Conservation (phyloP, 106 monocot genomes). For the Dioscorea alata region DNA sequence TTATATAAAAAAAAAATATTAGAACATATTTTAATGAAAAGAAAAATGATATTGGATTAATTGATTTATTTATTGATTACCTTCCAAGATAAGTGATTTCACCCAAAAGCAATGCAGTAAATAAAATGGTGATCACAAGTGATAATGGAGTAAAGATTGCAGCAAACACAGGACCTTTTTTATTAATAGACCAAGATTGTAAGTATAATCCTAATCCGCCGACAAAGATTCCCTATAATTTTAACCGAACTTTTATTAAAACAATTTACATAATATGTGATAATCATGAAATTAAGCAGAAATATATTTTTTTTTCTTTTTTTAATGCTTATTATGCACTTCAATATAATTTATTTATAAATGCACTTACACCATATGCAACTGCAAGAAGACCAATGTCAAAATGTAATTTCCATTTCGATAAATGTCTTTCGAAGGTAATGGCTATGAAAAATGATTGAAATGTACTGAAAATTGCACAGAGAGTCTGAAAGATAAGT, state of each 20-base stretch:
- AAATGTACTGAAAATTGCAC: no score
- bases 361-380: constrained; percentile 30
- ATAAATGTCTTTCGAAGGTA: constrained; percentile 33
- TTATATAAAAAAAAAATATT: neutral
- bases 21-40: neutral
- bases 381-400: constrained; percentile 37
- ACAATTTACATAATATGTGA: neutral
- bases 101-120: constrained; percentile 22
- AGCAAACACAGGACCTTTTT: constrained; percentile 37
- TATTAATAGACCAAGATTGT: constrained; percentile 42
- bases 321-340: neutral
- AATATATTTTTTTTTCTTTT: neutral
- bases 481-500: constrained; percentile 37
- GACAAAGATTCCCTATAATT: constrained; percentile 25
- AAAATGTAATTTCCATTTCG: constrained; percentile 33
- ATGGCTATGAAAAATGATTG: constrained; percentile 35
- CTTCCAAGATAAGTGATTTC: constrained; percentile 30
- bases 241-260: neutral
- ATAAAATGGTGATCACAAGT: constrained; percentile 20
- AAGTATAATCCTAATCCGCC: constrained; percentile 26
- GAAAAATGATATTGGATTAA: no score
- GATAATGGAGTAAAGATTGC: no score
- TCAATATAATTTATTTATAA: neutral
- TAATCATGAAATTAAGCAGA: neutral
- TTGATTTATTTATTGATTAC: constrained; percentile 18